A percentile compares a stretch with the other conserved stretches of the same genome.
phyloP scores from a whole-genome alignment of 2,329 filamentous ascomycete genomes.

The Bisporella sp. region DNA sequence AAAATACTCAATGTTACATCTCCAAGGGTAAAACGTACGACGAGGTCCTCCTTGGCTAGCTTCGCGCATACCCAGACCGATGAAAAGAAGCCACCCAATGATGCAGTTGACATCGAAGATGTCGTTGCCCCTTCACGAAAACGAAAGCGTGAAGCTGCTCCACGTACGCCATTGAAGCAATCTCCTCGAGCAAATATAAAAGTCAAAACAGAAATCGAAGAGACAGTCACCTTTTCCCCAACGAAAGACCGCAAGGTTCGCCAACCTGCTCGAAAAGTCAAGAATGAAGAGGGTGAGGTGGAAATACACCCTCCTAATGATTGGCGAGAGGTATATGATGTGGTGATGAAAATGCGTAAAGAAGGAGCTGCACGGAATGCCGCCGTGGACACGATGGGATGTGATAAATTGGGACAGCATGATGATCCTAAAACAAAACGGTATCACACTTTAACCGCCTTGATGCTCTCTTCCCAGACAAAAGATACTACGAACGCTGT shows the following conservation, averaged over 20 bases:
- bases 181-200: constrained; percentile 15
- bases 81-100: constrained; percentile 8
- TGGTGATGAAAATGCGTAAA: constrained; percentile 69
- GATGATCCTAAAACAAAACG: constrained; percentile 43
- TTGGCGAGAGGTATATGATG: constrained; percentile 77
- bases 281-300: constrained; percentile 32
- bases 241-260: constrained; percentile 30
- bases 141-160: constrained; percentile 37
- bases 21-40: constrained; percentile 33
- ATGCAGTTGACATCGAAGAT: constrained; percentile 51
- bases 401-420: constrained; percentile 64
- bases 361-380: constrained; percentile 58
- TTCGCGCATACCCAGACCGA: constrained; percentile 35
- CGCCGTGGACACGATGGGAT: constrained; percentile 96
- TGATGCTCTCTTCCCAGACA: constrained; percentile 70
- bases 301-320: constrained; percentile 58
- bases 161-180: constrained; percentile 18
- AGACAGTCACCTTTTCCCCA: constrained; percentile 20
- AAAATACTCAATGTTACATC: constrained; percentile 45
- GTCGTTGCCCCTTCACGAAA: constrained; percentile 33
- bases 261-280: constrained; percentile 40
- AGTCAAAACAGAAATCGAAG: constrained; percentile 36
- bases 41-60: constrained; percentile 42
- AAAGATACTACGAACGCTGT: constrained; percentile 67
- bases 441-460: constrained; percentile 60